Evolutionary conservation across 2,329 filamentous ascomycete species (phyloP).

Genomic region (Penicillium sp.): DNA sequence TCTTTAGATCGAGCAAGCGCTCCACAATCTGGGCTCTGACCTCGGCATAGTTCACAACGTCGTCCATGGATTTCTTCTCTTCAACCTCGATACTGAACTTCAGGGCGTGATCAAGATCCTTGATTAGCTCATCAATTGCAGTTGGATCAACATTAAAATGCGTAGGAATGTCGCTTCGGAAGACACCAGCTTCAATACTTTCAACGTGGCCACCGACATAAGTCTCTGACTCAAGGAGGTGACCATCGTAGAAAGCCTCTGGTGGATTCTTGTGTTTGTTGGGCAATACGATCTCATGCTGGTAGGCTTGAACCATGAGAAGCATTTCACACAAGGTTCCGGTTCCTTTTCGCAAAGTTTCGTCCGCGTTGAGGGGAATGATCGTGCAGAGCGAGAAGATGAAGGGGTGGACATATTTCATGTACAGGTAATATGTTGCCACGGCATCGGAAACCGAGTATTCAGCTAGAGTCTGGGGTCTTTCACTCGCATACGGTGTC

Average conservation of each 20-base stretch:
- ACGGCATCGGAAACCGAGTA: conserved; percentile 99
- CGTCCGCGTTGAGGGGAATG: conserved; percentile 86
- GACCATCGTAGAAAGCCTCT: conserved; percentile 95
- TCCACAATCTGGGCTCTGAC: conserved; percentile 79
- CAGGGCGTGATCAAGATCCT: conserved; percentile 82
- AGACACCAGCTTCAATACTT: conserved; percentile 97
- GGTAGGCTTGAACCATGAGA: conserved; percentile 96
- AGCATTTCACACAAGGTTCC: conserved; percentile 99
- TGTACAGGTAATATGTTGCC: conserved; percentile 97
- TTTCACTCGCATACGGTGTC: conserved; percentile 82
- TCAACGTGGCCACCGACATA: conserved; percentile 98
- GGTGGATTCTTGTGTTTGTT: conserved; percentile 93
- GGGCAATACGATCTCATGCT: conserved; percentile 85
- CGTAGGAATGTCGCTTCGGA: conserved; percentile 90
- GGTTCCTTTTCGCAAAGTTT: conserved; percentile 90
- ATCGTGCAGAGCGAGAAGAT: conserved; percentile 99
- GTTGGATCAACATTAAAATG: conserved; percentile 87
- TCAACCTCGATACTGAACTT: conserved; percentile 83
- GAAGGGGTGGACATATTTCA: conserved; percentile 99
- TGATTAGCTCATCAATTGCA: conserved; percentile 84
- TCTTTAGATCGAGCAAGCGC: conserved; percentile 69
- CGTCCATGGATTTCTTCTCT: conserved; percentile 77
- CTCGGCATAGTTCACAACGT: conserved; percentile 78
- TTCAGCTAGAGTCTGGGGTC: conserved; percentile 90
- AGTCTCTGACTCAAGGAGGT: conserved; percentile 92